Evolutionary conservation across 1,139 yeast genomes (phyloP), one percentile per base, ranked within the genome.

Genomic region (Diutina neorugosa): DNA sequence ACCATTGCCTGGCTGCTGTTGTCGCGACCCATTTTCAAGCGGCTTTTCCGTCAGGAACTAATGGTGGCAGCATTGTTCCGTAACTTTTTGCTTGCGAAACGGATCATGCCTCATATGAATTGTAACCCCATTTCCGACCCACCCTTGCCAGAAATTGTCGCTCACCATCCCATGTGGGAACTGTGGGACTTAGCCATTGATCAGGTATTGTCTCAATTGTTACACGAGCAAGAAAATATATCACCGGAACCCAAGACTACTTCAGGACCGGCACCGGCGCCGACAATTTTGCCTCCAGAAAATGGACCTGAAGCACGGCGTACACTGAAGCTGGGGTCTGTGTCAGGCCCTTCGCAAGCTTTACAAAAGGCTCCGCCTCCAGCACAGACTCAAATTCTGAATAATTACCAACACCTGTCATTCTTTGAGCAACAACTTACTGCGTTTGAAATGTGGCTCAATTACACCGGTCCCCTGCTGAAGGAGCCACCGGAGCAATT

Each of bases 181-280:
- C 85, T 97, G 0, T 93, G 98, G 98, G 98, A 94, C 64, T 73
- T 93, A 62, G 98, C 98, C 0, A 86, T 93, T 52, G 98, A 93
- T 66, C 97, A 93, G 63, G 95, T 95, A 1, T 72, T 94, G 54
- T 81, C 89, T 4, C 89, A 85, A 61, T 66, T 85, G 51, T 74
- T 84, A 53, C 74, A 72, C 55, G 70, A 66, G 54, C 57, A 57
- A 64, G 57, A 40, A 18, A 18, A 40, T 20, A 18, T 11, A 6
- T 11, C 37, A 31, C 37, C 37, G 5, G 37, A 31, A 9, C 37
- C 37, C 37, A 31, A 31, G 12, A 31, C 37, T 6, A 14, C 37
- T 11, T n/a, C 37, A 5, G 37, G n/a, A 14, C 37, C 37, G n/a
- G 37, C 12, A 11, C 37, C 37, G 14, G n/a, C 14, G n/a, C 37